A percentile compares a stretch with the other conserved stretches of the same genome.
Conservation (phyloP, 2,329 filamentous ascomycete genomes). For the Aspergillus sp. region DNA sequence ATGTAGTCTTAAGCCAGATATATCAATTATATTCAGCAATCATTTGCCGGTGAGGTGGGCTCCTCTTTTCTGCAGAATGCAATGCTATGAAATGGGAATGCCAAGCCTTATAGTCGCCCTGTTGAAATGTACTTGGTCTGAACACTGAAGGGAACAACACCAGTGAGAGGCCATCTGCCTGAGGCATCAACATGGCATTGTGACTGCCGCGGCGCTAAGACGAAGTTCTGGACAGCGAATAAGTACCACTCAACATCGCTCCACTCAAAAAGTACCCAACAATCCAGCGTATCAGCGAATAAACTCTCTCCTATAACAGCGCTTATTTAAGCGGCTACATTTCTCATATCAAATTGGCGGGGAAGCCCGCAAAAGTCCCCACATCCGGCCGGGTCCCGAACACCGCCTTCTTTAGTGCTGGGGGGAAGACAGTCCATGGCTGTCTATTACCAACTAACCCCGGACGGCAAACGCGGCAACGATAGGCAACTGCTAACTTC, state of each 20-base stretch:
- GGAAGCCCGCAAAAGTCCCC: conserved; percentile 25
- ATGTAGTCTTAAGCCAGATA: no score
- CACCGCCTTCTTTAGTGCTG: conserved; percentile 28
- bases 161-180: background rate
- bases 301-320: background rate
- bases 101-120: no score
- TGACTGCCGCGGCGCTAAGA: background rate
- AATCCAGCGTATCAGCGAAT: background rate
- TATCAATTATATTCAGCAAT: no score
- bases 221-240: background rate
- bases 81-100: no score
- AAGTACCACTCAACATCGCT: background rate
- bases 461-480: background rate
- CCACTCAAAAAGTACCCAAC: background rate
- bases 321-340: background rate
- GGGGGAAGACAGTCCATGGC: conserved; percentile 9
- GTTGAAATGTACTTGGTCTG: no score
- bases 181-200: background rate
- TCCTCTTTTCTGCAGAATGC: no score
- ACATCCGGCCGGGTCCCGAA: conserved; percentile 24
- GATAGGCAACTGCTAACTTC: background rate
- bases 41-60: no score
- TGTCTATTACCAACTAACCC: background rate
- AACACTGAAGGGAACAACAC: background rate
- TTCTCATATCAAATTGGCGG: conserved; percentile 14